Evolutionary conservation across 2,329 filamentous ascomycete species (phyloP).

Genomic region (Thelonectria rubi): DNA sequence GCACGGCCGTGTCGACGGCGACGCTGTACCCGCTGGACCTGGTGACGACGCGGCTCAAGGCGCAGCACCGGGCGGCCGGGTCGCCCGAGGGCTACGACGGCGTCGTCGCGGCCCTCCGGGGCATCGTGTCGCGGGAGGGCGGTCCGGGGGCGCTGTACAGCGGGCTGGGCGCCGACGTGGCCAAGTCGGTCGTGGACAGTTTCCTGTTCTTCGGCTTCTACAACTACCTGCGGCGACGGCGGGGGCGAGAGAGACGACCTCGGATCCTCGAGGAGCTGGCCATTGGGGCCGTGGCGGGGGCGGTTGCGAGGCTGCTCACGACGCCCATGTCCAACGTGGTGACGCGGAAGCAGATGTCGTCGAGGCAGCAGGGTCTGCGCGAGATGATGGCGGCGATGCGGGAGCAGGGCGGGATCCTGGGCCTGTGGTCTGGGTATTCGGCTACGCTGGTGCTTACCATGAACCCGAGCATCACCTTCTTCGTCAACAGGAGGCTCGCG

Average conservation of each 20-base stretch:
- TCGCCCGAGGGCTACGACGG: constrained; percentile 65
- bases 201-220: constrained; percentile 91
- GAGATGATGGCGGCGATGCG: constrained; percentile 72
- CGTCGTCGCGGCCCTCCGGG: constrained; percentile 73
- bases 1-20: constrained; percentile 81
- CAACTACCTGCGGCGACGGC: constrained; percentile 57
- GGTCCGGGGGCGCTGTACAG: constrained; percentile 75
- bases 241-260: constrained; percentile 53
- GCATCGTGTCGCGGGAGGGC: constrained; percentile 78
- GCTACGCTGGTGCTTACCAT: constrained; percentile 81
- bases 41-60: constrained; percentile 83
- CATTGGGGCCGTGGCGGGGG: constrained; percentile 78
- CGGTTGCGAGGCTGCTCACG: constrained; percentile 77
- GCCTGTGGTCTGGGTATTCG: constrained; percentile 90
- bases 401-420: constrained; percentile 73
- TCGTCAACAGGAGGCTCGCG: constrained; percentile 78
- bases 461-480: constrained; percentile 87
- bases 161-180: constrained; percentile 70
- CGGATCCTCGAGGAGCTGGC: constrained; percentile 76
- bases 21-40: constrained; percentile 84
- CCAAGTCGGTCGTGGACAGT: constrained; percentile 76
- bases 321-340: constrained; percentile 86
- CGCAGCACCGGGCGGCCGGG: constrained; percentile 69
- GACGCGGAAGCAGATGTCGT: constrained; percentile 79
- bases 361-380: constrained; percentile 50